Base-by-base conservation (phyloP, 495 filamentous ascomycete species). In the Talaromyces stipitatus region DNA sequence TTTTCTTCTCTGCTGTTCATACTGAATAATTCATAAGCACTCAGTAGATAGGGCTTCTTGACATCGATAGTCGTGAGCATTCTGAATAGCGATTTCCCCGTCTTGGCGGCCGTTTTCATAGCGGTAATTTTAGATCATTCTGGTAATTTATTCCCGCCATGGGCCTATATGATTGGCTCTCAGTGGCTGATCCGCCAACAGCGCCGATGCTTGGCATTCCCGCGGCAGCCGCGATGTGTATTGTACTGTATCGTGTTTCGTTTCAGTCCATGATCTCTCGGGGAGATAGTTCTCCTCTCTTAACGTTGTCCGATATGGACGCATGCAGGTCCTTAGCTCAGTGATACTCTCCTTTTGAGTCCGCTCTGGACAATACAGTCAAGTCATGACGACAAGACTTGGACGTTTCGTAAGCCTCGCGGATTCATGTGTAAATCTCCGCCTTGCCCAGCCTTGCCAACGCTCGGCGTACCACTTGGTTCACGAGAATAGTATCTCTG, bases 401-500 rank as follows among this genome's bases (percentile, higher is more conserved):
- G 33, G 33, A 38, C n/a, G n/a, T n/a, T n/a, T n/a, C n/a, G n/a
- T n/a, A n/a, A n/a, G n/a, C n/a, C n/a, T n/a, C n/a, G n/a, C n/a
- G n/a, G 36, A 18, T 41, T 12, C 16, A 14, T 36, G 32, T 36
- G 32, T n/a, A 36, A 41, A 18, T 18, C 7, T n/a, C 10, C 18
- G 20, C 23, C 9, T 27, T 41, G 51, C 51, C 51, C 51, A 54
- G 51, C 32, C 23, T 20, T 54, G 51, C 51, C 51, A 54, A 54
- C 41, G 51, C 51, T 54, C 51, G 51, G 51, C 51, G 22, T 54
- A n/a, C 16, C 51, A 22, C 51, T 51, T 54, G 29, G 18, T 22
- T 23, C 10, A 26, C 11, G 23, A 41, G n/a, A 8, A 18, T 18
- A 14, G 14, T 4, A 1, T 2, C 6, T n/a, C 12, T n/a, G 12